Evolutionary conservation across 352 stramenopile species (phyloP).

Genomic region (Peronospora belbahrii): DNA sequence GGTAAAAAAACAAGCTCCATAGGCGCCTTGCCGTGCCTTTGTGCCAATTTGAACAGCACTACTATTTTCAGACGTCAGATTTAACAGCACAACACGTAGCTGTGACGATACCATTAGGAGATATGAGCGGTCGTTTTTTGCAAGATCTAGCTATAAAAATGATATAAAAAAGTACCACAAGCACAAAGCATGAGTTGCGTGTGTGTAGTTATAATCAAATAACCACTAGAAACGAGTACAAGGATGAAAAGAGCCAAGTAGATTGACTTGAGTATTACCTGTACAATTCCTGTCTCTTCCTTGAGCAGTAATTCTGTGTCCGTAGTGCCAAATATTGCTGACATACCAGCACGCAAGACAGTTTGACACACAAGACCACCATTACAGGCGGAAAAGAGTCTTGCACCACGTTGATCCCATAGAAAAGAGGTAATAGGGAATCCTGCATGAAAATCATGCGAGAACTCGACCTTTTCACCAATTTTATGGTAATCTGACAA

Average conservation of each 20-base stretch:
- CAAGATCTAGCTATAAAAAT: constrained; percentile 50
- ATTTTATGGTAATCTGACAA: constrained; percentile 83
- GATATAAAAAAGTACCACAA: no score
- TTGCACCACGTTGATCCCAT: constrained; percentile 59
- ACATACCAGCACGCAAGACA: constrained; percentile 68
- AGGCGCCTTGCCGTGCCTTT: constrained; percentile 75
- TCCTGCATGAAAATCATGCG: constrained; percentile 74
- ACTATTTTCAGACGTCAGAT: constrained; percentile 56
- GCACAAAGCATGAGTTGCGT: not conserved
- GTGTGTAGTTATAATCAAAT: no score
- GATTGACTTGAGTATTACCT: constrained; percentile 21
- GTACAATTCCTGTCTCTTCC: constrained; percentile 79
- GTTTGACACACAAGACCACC: constrained; percentile 72
- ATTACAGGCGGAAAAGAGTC: constrained; percentile 80
- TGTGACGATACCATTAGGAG: constrained; percentile 83
- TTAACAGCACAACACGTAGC: constrained; percentile 67
- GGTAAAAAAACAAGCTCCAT: constrained; percentile 76
- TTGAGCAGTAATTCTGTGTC: constrained; percentile 82
- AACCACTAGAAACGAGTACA: no score
- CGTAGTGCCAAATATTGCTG: constrained; percentile 71
- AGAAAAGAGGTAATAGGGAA: constrained; percentile 78
- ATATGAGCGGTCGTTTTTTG: constrained; percentile 41
- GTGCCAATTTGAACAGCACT: constrained; percentile 77
- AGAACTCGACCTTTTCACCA: constrained; percentile 84
- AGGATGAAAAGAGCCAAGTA: not conserved